A percentile compares a stretch with the other conserved stretches of the same genome.
phyloP scores from a whole-genome alignment of 352 stramenopile genomes.

The Phytopythium kandeliae region DNA sequence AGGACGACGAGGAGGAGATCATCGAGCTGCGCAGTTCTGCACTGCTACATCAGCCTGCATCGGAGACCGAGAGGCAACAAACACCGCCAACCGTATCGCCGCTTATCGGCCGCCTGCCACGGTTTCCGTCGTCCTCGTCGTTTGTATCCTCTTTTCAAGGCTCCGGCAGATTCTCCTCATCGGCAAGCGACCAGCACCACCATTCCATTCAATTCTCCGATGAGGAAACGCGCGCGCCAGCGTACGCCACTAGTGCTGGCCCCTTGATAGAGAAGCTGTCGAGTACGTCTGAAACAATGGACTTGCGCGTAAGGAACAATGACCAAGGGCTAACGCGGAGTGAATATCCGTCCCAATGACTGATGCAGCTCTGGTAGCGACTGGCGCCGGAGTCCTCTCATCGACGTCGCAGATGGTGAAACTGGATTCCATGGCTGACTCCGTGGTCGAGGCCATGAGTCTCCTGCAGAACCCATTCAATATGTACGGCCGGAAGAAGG shows the following conservation, averaged over 20 bases:
- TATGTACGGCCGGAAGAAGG: slow-evolving; percentile 9
- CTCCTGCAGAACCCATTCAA: slow-evolving; percentile 21
- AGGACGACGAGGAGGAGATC: slow-evolving; percentile 27
- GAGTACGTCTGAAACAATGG: slow-evolving; percentile 5
- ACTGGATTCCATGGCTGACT: slow-evolving; percentile 19
- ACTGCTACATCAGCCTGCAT: slow-evolving; percentile 8
- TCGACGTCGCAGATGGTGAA: slow-evolving; percentile 18
- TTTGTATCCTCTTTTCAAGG: not conserved
- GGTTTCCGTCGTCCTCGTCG: slow-evolving; percentile 1
- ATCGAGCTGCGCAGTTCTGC: slow-evolving; percentile 23
- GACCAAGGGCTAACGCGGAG: not conserved
- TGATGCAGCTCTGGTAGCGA: slow-evolving; percentile 3
- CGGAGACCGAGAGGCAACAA: slow-evolving; percentile 9
- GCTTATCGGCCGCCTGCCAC: not conserved
- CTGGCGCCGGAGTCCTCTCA: slow-evolving; percentile 12
- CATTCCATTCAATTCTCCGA: slow-evolving; percentile 10
- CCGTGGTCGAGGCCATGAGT: slow-evolving; percentile 25
- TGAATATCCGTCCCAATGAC: not conserved
- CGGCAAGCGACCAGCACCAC: not conserved
- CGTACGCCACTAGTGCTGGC: slow-evolving; percentile 3
- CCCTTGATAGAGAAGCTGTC: slow-evolving; percentile 17
- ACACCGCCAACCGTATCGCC: not conserved
- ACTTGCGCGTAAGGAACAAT: no score
- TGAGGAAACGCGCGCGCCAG: slow-evolving; percentile 3
- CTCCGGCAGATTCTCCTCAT: not conserved